Base-by-base conservation (phyloP, 2,329 filamentous ascomycete genomes). In the Myriangium duriaei region DNA sequence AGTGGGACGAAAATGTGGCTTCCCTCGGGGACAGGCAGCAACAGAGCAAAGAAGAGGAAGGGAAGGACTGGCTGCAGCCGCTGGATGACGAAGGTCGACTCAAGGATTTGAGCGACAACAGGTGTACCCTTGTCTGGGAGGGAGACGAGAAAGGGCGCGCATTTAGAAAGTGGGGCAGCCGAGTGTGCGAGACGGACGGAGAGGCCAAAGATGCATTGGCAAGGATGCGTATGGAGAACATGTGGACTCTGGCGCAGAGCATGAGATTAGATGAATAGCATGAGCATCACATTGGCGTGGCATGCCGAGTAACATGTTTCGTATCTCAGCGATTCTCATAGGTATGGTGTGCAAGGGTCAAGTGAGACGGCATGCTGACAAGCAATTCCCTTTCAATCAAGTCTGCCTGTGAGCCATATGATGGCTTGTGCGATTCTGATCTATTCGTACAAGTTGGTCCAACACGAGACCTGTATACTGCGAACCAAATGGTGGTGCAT, bases 161-260 rank as follows among this genome's bases (percentile, higher is more conserved):
- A 0, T 98, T 96, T 57, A 77, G 81, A 47, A 87, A 85, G 54
- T 96, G 88, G 83, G 72, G 81, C 2, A 86, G 79, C 15, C 81
- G 84, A 55, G 76, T 91, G n/a, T 94, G 86, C 58, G 91, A 96
- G 61, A 88, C 83, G 2, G 91, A 98, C 56, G 73, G 78, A 9
- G 82, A 92, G 54, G 91, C 88, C 4, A 80, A 83, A 55, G 85
- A 94, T 49, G 70, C 79, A 14, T 61, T 98, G 45, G 64, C 76
- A 10, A 73, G 85, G 48, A 75, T 77, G 4, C 95, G 93, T 67
- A 82, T 96, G 72, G 88, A 96, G 51, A 93, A 81, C 51, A 88
- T 98, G 53, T 98, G 91, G 91, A 80, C 80, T 7, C 62, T 91
- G 49, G 88, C 87, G 0, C 93, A 92, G 67, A 83, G 63, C 43